These are phyloP conservation scores for Meredithiella fracta DNA, from an alignment of 2,329 filamentous ascomycete genomes.

Conservation along the genomic window DNA sequence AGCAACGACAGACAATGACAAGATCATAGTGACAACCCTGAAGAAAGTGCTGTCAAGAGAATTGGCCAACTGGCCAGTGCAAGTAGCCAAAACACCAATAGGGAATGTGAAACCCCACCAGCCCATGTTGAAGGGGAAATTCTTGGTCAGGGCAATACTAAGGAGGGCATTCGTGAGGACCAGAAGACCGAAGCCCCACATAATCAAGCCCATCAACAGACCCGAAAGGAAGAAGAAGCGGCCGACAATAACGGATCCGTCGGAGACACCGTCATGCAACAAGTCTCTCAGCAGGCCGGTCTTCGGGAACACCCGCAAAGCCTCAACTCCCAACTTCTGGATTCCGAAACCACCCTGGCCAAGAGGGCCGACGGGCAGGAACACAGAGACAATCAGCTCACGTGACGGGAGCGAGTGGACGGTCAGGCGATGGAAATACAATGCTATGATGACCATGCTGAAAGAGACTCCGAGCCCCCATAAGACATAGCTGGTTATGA, in stretches of 20 bases:
- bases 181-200: slow-evolving; percentile 30
- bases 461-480: slow-evolving; percentile 47
- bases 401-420: slow-evolving; percentile 49
- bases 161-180: slow-evolving; percentile 29
- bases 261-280: slow-evolving; percentile 22
- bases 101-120: slow-evolving; percentile 34
- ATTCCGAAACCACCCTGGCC: slow-evolving; percentile 50
- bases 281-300: slow-evolving; percentile 23
- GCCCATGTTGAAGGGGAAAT: slow-evolving; percentile 30
- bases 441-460: slow-evolving; percentile 43
- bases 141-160: slow-evolving; percentile 25
- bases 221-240: slow-evolving; percentile 21
- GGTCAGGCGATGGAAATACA: slow-evolving; percentile 54
- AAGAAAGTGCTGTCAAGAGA: slow-evolving; percentile 29
- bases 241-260: slow-evolving; percentile 42
- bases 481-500: slow-evolving; percentile 49
- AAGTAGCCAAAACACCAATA: slow-evolving; percentile 28
- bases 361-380: slow-evolving; percentile 49
- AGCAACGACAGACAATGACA: slow-evolving; percentile 25
- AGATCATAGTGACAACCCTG: slow-evolving; percentile 24
- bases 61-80: slow-evolving; percentile 24
- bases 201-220: slow-evolving; percentile 22
- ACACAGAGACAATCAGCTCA: slow-evolving; percentile 51
- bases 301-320: slow-evolving; percentile 25
- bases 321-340: slow-evolving; percentile 34